Conservation (phyloP, 164 flowering plant genomes). For the Cinnamomum chago region DNA sequence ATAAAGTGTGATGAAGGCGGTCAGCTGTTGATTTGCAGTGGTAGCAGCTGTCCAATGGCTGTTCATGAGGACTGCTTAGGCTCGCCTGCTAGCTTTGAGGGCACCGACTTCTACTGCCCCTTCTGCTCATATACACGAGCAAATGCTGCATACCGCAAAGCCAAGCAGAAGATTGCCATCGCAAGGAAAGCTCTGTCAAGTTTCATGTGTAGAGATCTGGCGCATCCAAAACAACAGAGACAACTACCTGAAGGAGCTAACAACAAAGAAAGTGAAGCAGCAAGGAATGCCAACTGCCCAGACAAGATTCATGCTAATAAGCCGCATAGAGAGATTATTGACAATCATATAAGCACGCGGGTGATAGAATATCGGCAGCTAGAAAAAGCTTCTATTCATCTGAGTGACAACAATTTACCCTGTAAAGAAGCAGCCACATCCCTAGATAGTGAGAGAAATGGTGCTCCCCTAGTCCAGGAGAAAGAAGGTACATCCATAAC, state of each 20-base stretch:
- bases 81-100: slow-evolving; percentile 33
- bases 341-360: not conserved
- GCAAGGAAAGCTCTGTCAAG: slow-evolving; percentile 41
- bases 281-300: not conserved
- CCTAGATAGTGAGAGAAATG: not conserved
- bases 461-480: not conserved
- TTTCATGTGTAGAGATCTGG: slow-evolving; percentile 22
- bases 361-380: not conserved
- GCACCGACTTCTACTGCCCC: slow-evolving; percentile 59
- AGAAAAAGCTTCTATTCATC: not conserved
- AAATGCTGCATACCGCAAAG: slow-evolving; percentile 34
- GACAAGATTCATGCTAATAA: not conserved
- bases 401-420: not conserved
- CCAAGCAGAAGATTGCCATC: slow-evolving; percentile 22
- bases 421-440: not conserved
- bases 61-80: slow-evolving; percentile 63
- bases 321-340: not conserved
- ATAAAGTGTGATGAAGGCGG: slow-evolving; percentile 57
- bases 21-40: slow-evolving; percentile 46
- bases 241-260: not conserved
- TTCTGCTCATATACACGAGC: slow-evolving; percentile 59
- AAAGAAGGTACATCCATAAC: not conserved
- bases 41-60: slow-evolving; percentile 35
- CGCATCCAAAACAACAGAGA: slow-evolving; percentile 4
- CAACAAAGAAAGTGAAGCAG: slow-evolving; percentile 9